phyloP scores from a whole-genome alignment of 2,329 filamentous ascomycete species.

The Monilinia fructigena region DNA sequence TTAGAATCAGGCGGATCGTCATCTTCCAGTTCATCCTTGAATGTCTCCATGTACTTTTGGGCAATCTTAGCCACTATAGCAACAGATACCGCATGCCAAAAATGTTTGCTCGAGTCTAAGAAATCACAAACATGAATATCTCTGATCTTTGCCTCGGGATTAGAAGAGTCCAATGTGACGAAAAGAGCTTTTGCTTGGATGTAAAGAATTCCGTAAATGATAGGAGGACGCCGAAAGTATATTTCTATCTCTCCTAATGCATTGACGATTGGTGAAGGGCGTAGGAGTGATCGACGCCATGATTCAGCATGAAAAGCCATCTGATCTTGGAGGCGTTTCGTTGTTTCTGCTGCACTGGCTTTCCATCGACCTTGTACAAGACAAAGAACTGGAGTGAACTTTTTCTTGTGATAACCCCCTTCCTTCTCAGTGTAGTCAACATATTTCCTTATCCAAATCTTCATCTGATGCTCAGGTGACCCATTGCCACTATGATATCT shows the following conservation, averaged over 20 bases:
- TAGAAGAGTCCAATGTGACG: constrained; percentile 38
- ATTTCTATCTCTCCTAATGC: constrained; percentile 30
- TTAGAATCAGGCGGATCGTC: constrained; percentile 31
- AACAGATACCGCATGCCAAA: constrained; percentile 42
- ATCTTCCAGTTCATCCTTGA: constrained; percentile 35
- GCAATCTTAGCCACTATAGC: constrained; percentile 38
- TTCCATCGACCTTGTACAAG: constrained; percentile 28
- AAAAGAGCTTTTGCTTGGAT: constrained; percentile 35
- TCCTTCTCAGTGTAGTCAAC: constrained; percentile 41
- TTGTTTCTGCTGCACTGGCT: constrained; percentile 29
- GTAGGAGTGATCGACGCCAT: constrained; percentile 34
- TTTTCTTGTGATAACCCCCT: constrained; percentile 36
- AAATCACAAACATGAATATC: constrained; percentile 39
- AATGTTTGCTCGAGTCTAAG: constrained; percentile 34
- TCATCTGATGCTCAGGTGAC: constrained; percentile 35
- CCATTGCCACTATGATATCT: constrained; percentile 28
- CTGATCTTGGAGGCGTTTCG: constrained; percentile 31
- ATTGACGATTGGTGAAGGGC: constrained; percentile 25
- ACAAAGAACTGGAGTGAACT: constrained; percentile 37
- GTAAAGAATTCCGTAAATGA: constrained; percentile 41
- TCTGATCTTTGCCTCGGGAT: constrained; percentile 32
- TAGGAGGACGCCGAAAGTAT: constrained; percentile 35
- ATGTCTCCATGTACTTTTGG: constrained; percentile 38
- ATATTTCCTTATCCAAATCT: constrained; percentile 37
- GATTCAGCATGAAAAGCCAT: constrained; percentile 36